phyloP scores from a whole-genome alignment of 441 rosid genomes.

The Syzygium syzygioides region DNA sequence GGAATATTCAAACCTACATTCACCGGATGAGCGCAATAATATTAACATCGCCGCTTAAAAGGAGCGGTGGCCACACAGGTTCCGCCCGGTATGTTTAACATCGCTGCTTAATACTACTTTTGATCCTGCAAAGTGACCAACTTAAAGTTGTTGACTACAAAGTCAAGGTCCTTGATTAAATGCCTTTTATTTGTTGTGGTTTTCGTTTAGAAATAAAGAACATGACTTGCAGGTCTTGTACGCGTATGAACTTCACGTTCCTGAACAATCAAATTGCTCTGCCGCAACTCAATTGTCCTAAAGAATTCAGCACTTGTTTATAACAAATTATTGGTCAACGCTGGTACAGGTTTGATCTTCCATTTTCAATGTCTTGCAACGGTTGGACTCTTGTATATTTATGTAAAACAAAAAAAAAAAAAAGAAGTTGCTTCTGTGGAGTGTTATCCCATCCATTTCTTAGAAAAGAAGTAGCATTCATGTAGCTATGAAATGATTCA shows the following conservation, averaged over 20 bases:
- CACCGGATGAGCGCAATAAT: neutral
- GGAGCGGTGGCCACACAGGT: neutral
- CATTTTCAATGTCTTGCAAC: neutral
- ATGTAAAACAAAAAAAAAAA: too few relatives aligned
- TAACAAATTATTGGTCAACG: neutral
- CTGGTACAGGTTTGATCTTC: neutral
- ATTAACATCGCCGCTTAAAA: neutral
- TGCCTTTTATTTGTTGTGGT: neutral
- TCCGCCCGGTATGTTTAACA: neutral
- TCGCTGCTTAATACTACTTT: neutral
- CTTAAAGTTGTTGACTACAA: neutral
- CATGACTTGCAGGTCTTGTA: neutral
- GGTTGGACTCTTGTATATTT: too few relatives aligned
- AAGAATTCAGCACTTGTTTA: rapidly evolving
- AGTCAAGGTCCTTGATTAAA: neutral
- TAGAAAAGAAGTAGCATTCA: too few relatives aligned
- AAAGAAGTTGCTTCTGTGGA: neutral
- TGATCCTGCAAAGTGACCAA: neutral
- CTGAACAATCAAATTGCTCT: neutral
- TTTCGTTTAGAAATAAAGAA: neutral
- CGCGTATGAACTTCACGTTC: neutral
- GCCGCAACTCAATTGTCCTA: neutral
- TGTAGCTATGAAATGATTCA: too few relatives aligned
- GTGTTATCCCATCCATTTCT: neutral
- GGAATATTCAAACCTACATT: neutral